Evolutionary conservation across 1,139 yeast species (phyloP), one percentile per base, ranked within the genome.

Genomic region (Magnusiomyces clavatus): DNA sequence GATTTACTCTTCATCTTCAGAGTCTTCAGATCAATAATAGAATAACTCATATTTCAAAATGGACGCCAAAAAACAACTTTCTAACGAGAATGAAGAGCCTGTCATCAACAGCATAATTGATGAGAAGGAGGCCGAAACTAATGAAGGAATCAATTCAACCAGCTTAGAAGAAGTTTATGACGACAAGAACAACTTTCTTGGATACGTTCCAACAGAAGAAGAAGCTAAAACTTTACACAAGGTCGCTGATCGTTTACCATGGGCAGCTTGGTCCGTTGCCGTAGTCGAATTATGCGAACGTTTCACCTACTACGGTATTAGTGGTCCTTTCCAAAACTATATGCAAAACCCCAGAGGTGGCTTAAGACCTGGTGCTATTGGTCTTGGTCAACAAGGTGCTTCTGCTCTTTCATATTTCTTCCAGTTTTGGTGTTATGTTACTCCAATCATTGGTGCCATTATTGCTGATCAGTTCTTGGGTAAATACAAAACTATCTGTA

Each of bases 371-470:
- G 94, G 95, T 65, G 80, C 81, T 14, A 75, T 86, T 58, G 76
- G 76, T 44, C 74, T 83, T 59, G 81, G 83, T 48, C 75, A 79
- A 49, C 75, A 74, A 56, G 80, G 83, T 60, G 89, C 95, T 38
- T 81, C 87, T 49, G 92, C 87, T 31, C 75, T 86, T 57, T 79
- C 87, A 14, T 49, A 49, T 45, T 49, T 49, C 35, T 49, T 49
- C 75, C 87, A 84, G 64, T 86, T 86, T 64, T 82, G 89, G 85
- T 84, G 90, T 65, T 86, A 86, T 65, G 75, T 85, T 48, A 83
- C 92, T 47, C 95, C 95, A 39, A 75, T 86, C 54, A 71, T 82
- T 53, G 90, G 90, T 64, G 95, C 90, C 53, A 80, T 82, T 69
- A 60, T 86, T 37, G 81, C 94, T 51, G 95, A 86, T 68, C 79